Evolutionary conservation across 1,284 basidiomycete genomes (phyloP).

Genomic region (Violaceomyces palustris): DNA sequence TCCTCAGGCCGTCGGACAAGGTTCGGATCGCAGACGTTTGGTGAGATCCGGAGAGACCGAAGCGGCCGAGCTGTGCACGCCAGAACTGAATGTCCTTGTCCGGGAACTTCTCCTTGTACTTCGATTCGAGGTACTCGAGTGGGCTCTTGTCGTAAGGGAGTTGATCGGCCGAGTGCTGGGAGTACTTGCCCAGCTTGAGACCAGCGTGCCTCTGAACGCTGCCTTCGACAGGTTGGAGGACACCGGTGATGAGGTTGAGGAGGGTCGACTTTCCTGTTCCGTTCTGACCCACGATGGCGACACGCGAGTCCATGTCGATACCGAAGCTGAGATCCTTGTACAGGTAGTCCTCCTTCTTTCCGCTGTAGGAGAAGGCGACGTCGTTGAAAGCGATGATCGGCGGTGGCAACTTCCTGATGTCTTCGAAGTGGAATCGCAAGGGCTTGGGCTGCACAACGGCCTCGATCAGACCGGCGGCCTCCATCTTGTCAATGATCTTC

Average conservation of each 20-base stretch:
- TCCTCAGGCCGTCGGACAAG: constrained; percentile 88
- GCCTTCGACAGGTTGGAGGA: constrained; percentile 74
- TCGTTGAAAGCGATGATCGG: constrained; percentile 94
- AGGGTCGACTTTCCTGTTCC: constrained; percentile 97
- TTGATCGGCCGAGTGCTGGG: constrained; percentile 97
- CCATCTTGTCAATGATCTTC: constrained; percentile 98
- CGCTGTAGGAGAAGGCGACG: constrained; percentile 93
- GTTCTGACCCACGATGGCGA: constrained; percentile 97
- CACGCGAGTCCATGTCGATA: constrained; percentile 78
- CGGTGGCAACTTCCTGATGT: constrained; percentile 85
- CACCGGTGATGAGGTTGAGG: constrained; percentile 85
- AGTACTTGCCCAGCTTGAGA: constrained; percentile 86
- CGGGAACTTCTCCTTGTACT: constrained; percentile 78
- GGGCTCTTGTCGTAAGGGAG: constrained; percentile 88
- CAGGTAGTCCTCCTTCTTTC: constrained; percentile 77
- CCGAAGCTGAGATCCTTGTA: constrained; percentile 86
- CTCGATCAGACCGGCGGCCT: constrained; percentile 94
- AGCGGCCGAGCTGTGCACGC: constrained; percentile 88
- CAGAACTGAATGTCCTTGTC: constrained; percentile 91
- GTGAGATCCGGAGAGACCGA: constrained; percentile 88
- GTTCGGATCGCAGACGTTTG: constrained; percentile 87
- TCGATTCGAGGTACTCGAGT: constrained; percentile 83
- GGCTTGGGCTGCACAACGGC: constrained; percentile 71
- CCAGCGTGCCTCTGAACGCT: constrained; percentile 80
- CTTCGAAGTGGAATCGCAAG: constrained; percentile 92